Percentiles rank a stretch among this genome's conserved stretches.
Conservation (phyloP, 208 protist species). For the Phytomonas sp. region DNA sequence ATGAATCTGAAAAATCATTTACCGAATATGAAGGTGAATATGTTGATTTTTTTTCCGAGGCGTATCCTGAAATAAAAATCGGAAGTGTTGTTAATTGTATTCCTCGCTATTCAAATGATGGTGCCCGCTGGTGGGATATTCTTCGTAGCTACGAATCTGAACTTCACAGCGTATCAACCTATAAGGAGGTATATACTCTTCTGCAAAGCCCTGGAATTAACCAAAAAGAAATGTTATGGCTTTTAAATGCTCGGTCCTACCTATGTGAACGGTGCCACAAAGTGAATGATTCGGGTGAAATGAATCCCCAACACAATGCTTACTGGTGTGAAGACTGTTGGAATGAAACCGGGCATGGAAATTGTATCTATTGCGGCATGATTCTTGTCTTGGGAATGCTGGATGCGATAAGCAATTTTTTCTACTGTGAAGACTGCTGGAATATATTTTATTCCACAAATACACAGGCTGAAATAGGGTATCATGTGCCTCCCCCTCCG, state of each 20-base stretch:
- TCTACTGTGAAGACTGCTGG: constrained; percentile 84
- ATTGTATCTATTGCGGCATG: constrained; percentile 72
- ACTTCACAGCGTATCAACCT: constrained; percentile 20
- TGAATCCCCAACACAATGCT: constrained; percentile 37
- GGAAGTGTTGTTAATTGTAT: constrained; percentile 60
- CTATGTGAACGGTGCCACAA: constrained; percentile 66
- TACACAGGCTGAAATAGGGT: constrained; percentile 51
- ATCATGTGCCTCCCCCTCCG: constrained; percentile 63
- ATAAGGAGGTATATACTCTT: constrained; percentile 47
- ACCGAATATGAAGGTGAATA: constrained; percentile 64
- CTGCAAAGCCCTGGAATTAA: constrained; percentile 61
- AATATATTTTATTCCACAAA: constrained; percentile 56
- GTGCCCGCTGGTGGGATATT: constrained; percentile 83
- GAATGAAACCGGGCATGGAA: constrained; percentile 72
- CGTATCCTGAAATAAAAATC: constrained; percentile 30
- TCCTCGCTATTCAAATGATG: constrained; percentile 49
- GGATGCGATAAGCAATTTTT: constrained; percentile 43
- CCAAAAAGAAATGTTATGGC: constrained; percentile 65
- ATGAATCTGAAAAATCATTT: constrained; percentile 20
- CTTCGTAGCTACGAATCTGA: constrained; percentile 30
- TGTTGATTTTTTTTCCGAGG: constrained; percentile 42
- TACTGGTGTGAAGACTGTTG: constrained; percentile 83
- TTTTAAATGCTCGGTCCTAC: constrained; percentile 50
- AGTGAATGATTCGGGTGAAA: constrained; percentile 61
- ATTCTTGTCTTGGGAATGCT: constrained; percentile 49